phyloP scores from a whole-genome alignment of 176 grass and related monocot species.

The Carex cristatella region DNA sequence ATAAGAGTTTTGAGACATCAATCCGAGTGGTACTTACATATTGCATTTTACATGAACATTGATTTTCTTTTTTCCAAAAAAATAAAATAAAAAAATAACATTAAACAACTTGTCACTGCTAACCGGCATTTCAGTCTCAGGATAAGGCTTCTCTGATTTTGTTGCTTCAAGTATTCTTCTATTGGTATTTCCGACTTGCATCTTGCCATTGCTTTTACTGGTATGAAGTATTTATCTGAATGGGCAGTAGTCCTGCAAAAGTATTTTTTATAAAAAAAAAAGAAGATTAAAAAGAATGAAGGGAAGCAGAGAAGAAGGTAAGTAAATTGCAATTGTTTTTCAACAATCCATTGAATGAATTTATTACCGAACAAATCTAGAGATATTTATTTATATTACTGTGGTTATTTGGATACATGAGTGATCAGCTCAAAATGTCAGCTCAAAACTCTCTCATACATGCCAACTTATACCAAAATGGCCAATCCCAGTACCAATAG shows the following conservation, averaged over 20 bases:
- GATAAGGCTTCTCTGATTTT: neutral
- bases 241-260: constrained; percentile 39
- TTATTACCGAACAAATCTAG: too few species aligned
- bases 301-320: neutral
- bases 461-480: neutral
- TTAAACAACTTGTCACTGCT: neutral
- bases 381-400: neutral
- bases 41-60: neutral
- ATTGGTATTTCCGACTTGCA: constrained; percentile 24
- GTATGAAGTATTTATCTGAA: constrained; percentile 32
- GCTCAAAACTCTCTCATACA: neutral
- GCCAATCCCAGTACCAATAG: too few species aligned
- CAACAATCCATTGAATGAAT: too few species aligned
- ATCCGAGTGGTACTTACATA: neutral
- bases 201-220: constrained; percentile 41
- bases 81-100: neutral
- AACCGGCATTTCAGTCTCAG: neutral
- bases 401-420: neutral
- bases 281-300: neutral
- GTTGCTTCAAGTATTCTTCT: neutral
- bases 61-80: neutral
- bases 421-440: neutral
- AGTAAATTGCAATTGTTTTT: too few species aligned
- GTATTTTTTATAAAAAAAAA: neutral
- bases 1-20: too few species aligned